Evolutionary conservation across 2,329 filamentous ascomycete species (phyloP), one percentile per base, ranked within the genome.

Genomic region (Chaetomiaceae sp.): DNA sequence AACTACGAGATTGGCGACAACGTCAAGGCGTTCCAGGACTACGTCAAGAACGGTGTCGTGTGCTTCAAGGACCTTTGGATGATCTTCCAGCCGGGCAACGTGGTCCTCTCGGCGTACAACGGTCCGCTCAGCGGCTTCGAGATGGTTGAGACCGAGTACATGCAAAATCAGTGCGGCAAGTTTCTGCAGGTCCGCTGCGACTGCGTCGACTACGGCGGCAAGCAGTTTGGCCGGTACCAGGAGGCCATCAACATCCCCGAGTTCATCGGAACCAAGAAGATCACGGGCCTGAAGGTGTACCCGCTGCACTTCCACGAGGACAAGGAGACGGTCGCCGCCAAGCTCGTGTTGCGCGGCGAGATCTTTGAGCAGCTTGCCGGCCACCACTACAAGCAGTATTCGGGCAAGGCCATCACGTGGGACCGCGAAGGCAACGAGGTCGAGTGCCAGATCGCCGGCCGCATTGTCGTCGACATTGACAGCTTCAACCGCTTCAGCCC

Each of bases 1-100:
- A 66, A 72, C 40, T 69, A 70, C 16, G 78, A 82, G 58, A 68
- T 83, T 9, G 70, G 69, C 14, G 72, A 77, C 17, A 66, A 67
- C 10, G 75, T 82, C 47, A 69, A 73, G 44, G 67, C 72, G 0
- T 74, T 72, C 20, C 67, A 74, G 38, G 78, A 82, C 50, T 74
- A 78, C 46, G 67, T 78, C 53, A 63, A 66, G 55, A 78, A 81
- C 53, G 70, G 73, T 0, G 77, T 79, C 40, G 73, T 82, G 44
- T 74, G 74, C 0, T 79, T 74, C 44, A 68, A 73, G 12, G 72
- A 81, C 41, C 66, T 74, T 9, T 79, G 75, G 76, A 73, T 74
- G n/a, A 70, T 80, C 23, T 77, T 79, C 59, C 69, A 71, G 44
- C 77, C 76, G 0, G 73, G 72, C 0, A 66, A 63, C 39, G 65